Evolutionary conservation across 2,329 filamentous ascomycete genomes (phyloP), one percentile per base, ranked within the genome.

Genomic region (Fusarium phyllophilum): DNA sequence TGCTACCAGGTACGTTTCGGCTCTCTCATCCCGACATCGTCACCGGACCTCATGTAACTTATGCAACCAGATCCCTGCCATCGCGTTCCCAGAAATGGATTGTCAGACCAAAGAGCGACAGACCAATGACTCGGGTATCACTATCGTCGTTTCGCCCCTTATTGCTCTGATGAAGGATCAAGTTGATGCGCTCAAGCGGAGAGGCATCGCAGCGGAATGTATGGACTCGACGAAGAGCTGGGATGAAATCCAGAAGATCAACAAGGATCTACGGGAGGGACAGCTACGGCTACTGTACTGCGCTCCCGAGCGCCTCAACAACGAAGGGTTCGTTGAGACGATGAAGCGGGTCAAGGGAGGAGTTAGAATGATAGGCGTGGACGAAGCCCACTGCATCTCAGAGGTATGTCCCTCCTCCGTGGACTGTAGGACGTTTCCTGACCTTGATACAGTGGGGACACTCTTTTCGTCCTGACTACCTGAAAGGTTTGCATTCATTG

Each of bases 151-250:
- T 5, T 90, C 87, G 0, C 88, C 88, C 0, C 79, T 90, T 7
- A 87, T 90, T 58, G 87, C 87, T 5, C 75, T 90, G 60, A 90
- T 90, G 88, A 90, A 90, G 75, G 88, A 90, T 68, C 89, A 91
- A 72, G 87, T 89, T 1, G 88, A 90, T 71, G 85, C 86, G 4
- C 81, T 91, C 26, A 81, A 84, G 52, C 82, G 82, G 15, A 83
- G 84, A 34, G 85, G 85, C 2, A 85, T 91, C 15, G 75, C 84
- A 15, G 89, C 88, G 14, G 89, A 88, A 6, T 86, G 85, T 12
- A 80, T 90, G 17, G 88, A 91, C 75, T 91, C 88, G 1, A 88
- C 85, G 9, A 90, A 89, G 73, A 84, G 84, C 0, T 84, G 83
- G 61, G 84, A 88, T 8, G 82, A 87, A 58, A 77, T 86, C 15